phyloP scores from a whole-genome alignment of 768 basidiomycete species.

The Floccularia luteovirens region DNA sequence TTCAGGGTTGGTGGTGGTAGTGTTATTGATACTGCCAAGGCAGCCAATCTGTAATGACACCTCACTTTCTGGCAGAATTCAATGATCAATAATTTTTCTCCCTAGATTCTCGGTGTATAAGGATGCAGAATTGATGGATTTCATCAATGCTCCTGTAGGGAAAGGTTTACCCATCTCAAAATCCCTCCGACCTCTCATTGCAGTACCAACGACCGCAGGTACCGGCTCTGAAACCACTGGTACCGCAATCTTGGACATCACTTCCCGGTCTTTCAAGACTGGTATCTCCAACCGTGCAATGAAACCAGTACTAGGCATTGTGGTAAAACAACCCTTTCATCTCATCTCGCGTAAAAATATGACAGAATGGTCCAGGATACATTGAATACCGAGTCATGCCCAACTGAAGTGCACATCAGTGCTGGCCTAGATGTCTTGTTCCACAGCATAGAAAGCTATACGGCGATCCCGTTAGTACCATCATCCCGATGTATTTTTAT shows the following conservation, averaged over 20 bases:
- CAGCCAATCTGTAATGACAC: conserved; percentile 71
- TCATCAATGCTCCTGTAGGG: conserved; percentile 94
- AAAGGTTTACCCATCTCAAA: conserved; percentile 81
- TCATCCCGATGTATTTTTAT: background rate
- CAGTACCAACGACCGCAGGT: conserved; percentile 69
- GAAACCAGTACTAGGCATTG: conserved; percentile 83
- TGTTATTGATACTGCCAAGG: conserved; percentile 93
- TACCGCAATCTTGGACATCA: conserved; percentile 89
- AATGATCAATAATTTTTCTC: conserved; percentile 7
- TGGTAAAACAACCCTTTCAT: conserved; percentile 24
- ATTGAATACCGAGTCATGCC: conserved; percentile 85
- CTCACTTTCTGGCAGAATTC: background rate
- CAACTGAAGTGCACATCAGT: conserved; percentile 88
- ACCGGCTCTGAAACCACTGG: conserved; percentile 96
- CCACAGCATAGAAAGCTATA: conserved; percentile 93
- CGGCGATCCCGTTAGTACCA: conserved; percentile 73
- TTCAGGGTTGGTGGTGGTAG: conserved; percentile 85
- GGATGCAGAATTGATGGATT: conserved; percentile 90
- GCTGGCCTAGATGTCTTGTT: conserved; percentile 95
- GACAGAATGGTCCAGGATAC: conserved; percentile 45
- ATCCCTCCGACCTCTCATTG: conserved; percentile 76
- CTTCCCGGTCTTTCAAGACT: conserved; percentile 90
- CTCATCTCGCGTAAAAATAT: background rate
- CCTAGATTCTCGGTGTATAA: conserved; percentile 82
- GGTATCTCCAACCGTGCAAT: conserved; percentile 91